phyloP scores from a whole-genome alignment of 2,329 filamentous ascomycete species.

The Apiospora aurea region DNA sequence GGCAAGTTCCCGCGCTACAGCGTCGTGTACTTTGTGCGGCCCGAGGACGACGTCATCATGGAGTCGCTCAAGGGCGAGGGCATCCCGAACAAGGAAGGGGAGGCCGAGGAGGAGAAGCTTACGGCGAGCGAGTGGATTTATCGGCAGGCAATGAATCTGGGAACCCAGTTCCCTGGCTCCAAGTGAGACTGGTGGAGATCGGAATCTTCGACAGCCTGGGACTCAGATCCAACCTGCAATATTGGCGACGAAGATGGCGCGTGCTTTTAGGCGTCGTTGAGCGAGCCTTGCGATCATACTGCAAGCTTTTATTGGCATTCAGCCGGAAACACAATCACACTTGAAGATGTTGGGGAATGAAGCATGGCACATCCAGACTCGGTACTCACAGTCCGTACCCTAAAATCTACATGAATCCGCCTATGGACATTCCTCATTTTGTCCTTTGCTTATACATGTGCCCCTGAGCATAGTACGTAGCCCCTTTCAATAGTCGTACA shows the following conservation, averaged over 20 bases:
- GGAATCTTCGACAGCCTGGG: background rate
- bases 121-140: slow-evolving; percentile 40
- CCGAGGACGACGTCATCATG: slow-evolving; percentile 42
- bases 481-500: background rate
- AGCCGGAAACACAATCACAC: background rate
- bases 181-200: background rate
- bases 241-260: background rate
- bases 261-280: background rate
- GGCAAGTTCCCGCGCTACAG: slow-evolving; percentile 43
- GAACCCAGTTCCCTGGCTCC: slow-evolving; percentile 27
- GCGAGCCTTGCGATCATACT: background rate
- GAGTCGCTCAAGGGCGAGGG: slow-evolving; percentile 34
- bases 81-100: slow-evolving; percentile 31
- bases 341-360: background rate
- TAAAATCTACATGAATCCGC: background rate
- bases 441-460: background rate
- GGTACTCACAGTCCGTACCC: background rate
- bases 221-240: background rate
- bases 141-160: slow-evolving; percentile 34
- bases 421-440: background rate
- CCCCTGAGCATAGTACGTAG: background rate
- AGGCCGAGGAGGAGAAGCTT: slow-evolving; percentile 35
- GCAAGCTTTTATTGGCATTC: background rate
- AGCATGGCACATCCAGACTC: background rate
- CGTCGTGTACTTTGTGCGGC: slow-evolving; percentile 46